A percentile compares a stretch with the other conserved stretches of the same genome.
These are phyloP conservation scores for Colletotrichum shisoi DNA, from an alignment of 2,329 filamentous ascomycete species.

Conservation along the genomic window DNA sequence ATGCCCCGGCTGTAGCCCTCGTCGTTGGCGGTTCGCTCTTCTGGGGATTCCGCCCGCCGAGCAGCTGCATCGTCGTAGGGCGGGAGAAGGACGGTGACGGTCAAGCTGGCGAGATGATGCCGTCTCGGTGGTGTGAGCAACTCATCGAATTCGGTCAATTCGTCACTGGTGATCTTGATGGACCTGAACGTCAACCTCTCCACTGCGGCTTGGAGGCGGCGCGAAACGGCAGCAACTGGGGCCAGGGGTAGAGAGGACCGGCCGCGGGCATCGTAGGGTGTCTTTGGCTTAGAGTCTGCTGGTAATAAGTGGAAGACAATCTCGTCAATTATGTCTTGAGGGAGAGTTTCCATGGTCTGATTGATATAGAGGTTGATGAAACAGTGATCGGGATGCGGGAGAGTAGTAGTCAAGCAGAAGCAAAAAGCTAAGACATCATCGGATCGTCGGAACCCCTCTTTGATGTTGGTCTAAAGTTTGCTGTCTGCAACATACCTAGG, in stretches of 20 bases:
- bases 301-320: neutral
- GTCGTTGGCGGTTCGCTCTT: neutral
- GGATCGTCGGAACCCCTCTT: neutral
- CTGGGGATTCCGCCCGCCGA: slow-evolving; percentile 11
- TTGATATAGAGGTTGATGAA: neutral
- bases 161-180: slow-evolving; percentile 3
- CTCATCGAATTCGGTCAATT: neutral
- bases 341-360: neutral
- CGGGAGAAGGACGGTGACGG: slow-evolving; percentile 8
- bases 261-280: neutral
- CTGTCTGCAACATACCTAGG: no score
- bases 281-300: neutral
- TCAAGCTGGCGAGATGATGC: neutral
- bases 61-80: neutral
- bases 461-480: neutral
- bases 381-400: neutral
- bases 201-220: slow-evolving; percentile 8
- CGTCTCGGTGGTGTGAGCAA: slow-evolving; percentile 1
- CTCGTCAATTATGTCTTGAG: slow-evolving; percentile 6
- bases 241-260: neutral
- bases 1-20: neutral
- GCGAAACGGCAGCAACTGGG: slow-evolving; percentile 1
- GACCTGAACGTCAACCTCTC: slow-evolving; percentile 14
- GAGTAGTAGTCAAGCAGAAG: no score
- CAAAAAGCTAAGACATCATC: no score